Percentiles rank a stretch among this genome's conserved stretches.
Evolutionary conservation across 371 early-diverging fungal species (phyloP).

Genomic region (Mortierella sp.): DNA sequence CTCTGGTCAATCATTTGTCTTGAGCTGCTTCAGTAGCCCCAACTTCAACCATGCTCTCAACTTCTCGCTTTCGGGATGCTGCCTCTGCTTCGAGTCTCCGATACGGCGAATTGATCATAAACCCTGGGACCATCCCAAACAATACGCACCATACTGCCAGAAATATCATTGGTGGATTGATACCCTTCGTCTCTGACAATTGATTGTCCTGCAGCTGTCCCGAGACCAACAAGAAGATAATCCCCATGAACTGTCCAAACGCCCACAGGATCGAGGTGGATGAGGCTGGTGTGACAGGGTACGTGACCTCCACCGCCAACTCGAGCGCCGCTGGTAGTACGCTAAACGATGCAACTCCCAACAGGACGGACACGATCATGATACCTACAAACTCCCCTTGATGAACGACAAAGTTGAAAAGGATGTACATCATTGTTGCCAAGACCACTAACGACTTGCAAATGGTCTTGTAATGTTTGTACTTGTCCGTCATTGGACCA

Average conservation of each 20-base stretch:
- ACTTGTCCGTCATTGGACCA: slow-evolving; percentile 61
- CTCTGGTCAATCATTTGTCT: too few relatives aligned
- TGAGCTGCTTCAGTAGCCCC: not conserved
- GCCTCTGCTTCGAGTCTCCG: slow-evolving; percentile 37
- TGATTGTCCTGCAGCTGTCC: slow-evolving; percentile 53
- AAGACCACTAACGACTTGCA: slow-evolving; percentile 60
- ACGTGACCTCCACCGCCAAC: slow-evolving; percentile 64
- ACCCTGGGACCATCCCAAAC: slow-evolving; percentile 20
- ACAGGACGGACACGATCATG: slow-evolving; percentile 56
- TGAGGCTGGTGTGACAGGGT: slow-evolving; percentile 63
- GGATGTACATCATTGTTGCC: slow-evolving; percentile 56
- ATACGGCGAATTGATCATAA: slow-evolving; percentile 31
- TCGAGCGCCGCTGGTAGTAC: slow-evolving; percentile 65
- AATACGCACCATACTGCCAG: slow-evolving; percentile 29
- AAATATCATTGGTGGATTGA: slow-evolving; percentile 43
- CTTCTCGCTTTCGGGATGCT: not conserved
- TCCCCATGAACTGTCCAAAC: slow-evolving; percentile 58
- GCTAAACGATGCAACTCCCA: slow-evolving; percentile 60
- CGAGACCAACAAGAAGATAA: slow-evolving; percentile 57
- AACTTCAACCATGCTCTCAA: not conserved
- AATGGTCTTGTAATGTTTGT: slow-evolving; percentile 60
- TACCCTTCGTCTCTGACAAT: slow-evolving; percentile 10
- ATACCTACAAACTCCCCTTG: slow-evolving; percentile 55
- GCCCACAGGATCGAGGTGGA: slow-evolving; percentile 62
- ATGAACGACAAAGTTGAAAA: slow-evolving; percentile 60